Base-by-base conservation (phyloP, 441 rosid genomes). In the Populus hybrid region DNA sequence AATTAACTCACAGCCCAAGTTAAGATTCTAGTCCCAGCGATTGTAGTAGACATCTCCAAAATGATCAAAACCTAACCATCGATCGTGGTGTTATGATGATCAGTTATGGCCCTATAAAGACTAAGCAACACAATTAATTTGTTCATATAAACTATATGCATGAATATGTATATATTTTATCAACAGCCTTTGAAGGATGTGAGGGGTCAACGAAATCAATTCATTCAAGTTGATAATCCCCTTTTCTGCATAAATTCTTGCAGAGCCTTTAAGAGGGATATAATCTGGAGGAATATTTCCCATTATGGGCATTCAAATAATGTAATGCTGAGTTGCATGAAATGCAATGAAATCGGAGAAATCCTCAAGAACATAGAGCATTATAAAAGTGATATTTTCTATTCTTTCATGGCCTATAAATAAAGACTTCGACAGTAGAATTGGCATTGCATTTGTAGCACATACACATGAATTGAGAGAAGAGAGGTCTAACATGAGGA, bases 401-500 rank as follows among this genome's bases (percentile, higher is more conserved):
- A 53, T 72, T 50, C 74, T 50, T 33, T 2, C 3, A 31, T 9
- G 31, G 66, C 3, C 31, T 73, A 73, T 73, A 73, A 73, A 73
- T 61, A 9, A 9, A 4, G 28, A 7, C 0, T 3, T 42, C 3
- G 0, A 8, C 14, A 8, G 33, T 10, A 18, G 26, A 29, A 59
- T 11, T 12, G 64, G 59, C 59, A 50, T 50, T 50, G 20, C 7
- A 50, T 50, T 16, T 3, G 31, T 24, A 26, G 7, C 21, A 29
- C 3, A 71, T 4, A 23, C 4, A 12, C 2, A 40, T 2, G 26
- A 20, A 65, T 21, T 33, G 36, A 31, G 29, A n/a, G 72, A 67
- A 75, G 77, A 20, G 64, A 45, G 68, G 77, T 23, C 29, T 75
- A 45, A 29, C 50, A 66, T 75, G 78, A 12, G 53, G 53, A 33